Evolutionary conservation across 768 basidiomycete species (phyloP), one percentile per base, ranked within the genome.

Genomic region (Obba rivulosa): DNA sequence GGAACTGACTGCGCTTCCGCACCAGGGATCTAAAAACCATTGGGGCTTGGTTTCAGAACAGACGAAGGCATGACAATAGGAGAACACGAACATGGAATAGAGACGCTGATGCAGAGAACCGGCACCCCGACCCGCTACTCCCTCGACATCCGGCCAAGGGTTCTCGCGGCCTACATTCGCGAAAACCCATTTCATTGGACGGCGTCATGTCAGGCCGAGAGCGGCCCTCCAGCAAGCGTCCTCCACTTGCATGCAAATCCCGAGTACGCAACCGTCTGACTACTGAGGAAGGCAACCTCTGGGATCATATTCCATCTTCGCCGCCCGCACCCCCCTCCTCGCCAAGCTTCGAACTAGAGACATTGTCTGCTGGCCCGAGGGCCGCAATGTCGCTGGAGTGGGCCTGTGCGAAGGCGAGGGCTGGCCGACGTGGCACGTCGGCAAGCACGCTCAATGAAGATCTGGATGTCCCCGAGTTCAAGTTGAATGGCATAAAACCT

Each of bases 21-120:
- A 28, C n/a, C 35, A 75, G 74, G 62, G 69, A 73, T 34, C 59
- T 72, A 59, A 76, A 74, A 62, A 67, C 72, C 10, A 54, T 75
- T 51, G 75, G 84, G n/a, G 82, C 87, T 35, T 89, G 86, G 86
- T 87, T 87, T 62, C 86, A 89, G 66, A 89, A 89, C 63, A 86
- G 81, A 14, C 84, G 87, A 58, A 81, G 65, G 31, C 48, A 31
- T 13, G 28, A 31, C 28, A 31, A 31, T 13, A 68, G 41, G 74
- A 72, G 49, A 68, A 66, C 58, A 61, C 56, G 41, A 41, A 48
- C 51, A 51, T 58, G 50, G 45, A 36, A 25, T n/a, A 50, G 49
- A 49, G 28, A 2, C 31, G 48, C 16, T 9, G 16, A 11, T 18
- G 21, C 35, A 24, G 41, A 34, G 34, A 49, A 49, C 28, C 37